These are phyloP conservation scores for Pythium diclinum DNA, from an alignment of 352 stramenopile species.

Conservation along the genomic window DNA sequence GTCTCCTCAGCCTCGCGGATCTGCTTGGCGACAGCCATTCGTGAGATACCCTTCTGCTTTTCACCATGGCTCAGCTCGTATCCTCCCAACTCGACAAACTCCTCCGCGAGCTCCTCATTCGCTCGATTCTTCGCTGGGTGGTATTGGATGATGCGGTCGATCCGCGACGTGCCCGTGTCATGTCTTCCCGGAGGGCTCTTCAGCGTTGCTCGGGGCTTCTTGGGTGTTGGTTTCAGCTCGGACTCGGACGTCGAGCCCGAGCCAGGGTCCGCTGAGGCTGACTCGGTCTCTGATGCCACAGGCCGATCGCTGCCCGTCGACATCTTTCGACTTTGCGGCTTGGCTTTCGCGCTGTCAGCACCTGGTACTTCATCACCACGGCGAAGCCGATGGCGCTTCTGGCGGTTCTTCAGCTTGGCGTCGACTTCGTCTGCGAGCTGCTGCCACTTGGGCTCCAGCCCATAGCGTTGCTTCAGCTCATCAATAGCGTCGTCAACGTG, in stretches of 20 bases:
- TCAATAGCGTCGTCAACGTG: slow-evolving; percentile 48
- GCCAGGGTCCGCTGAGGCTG: not conserved
- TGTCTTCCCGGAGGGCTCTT: not conserved
- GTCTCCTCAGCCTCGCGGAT: slow-evolving; percentile 29
- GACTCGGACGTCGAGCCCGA: not conserved
- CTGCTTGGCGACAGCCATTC: slow-evolving; percentile 43
- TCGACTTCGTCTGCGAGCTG: slow-evolving; percentile 42
- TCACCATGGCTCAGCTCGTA: slow-evolving; percentile 34
- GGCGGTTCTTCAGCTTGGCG: slow-evolving; percentile 34
- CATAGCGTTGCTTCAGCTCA: slow-evolving; percentile 53
- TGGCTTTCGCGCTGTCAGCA: not conserved
- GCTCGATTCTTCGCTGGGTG: slow-evolving; percentile 35
- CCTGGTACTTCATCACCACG: slow-evolving; percentile 14
- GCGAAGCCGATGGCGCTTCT: slow-evolving; percentile 24
- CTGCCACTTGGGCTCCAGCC: slow-evolving; percentile 50
- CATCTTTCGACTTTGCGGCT: not conserved
- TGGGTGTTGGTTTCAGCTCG: not conserved
- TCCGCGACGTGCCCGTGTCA: slow-evolving; percentile 7
- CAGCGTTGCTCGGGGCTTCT: slow-evolving; percentile 1
- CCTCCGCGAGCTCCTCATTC: slow-evolving; percentile 40
- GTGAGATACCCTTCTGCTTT: slow-evolving; percentile 38
- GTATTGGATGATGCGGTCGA: slow-evolving; percentile 33
- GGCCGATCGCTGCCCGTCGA: slow-evolving; percentile 2
- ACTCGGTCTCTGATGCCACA: not conserved
- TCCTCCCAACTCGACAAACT: slow-evolving; percentile 43